Evolutionary conservation across 1,284 basidiomycete genomes (phyloP), one percentile per base, ranked within the genome.

Genomic region (Ustilago xerochloae): DNA sequence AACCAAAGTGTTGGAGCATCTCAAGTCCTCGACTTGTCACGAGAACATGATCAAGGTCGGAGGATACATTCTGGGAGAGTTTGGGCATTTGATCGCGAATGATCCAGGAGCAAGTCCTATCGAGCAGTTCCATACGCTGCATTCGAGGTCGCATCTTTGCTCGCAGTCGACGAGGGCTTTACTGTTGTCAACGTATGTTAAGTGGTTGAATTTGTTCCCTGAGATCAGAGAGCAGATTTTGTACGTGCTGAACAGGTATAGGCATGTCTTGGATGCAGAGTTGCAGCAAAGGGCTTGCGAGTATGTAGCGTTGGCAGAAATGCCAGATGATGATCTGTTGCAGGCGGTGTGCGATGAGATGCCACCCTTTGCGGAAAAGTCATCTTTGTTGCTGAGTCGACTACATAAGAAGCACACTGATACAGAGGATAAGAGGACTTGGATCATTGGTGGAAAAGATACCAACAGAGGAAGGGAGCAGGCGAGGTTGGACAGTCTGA

Each of bases 151-250:
- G 28, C 94, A 96, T 84, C 92, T 94, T 81, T 97, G 96, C 84
- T 90, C 93, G 38, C 93, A 95, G 2, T 87, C 94, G 28, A 99
- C 97, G 6, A 90, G 96, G 29, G 92, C 95, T 0, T 88, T 99
- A 45, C 89, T 99, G 24, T 87, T 99, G 15, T 96, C 96, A 7
- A 97, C 97, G 0, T 99, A 99, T 85, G 91, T 98, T 87, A 99
- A 99, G 88, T 97, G 94, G 96, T 93, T 97, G 70, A 99, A 99
- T 84, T 91, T 99, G 55, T 99, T 99, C 86, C 97, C 97, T 7
- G 97, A 99, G 85, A 97, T 99, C 86, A 95, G 96, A 77, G 89
- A 91, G 22, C 94, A 97, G 81, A 89, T 99, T 22, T 84, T 97
- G 80, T 93, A 92, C 84, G 93, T 99, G 69, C 96, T 99, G 81